phyloP scores from a whole-genome alignment of 129 eudicot genomes.

The Saussurea involucrata region DNA sequence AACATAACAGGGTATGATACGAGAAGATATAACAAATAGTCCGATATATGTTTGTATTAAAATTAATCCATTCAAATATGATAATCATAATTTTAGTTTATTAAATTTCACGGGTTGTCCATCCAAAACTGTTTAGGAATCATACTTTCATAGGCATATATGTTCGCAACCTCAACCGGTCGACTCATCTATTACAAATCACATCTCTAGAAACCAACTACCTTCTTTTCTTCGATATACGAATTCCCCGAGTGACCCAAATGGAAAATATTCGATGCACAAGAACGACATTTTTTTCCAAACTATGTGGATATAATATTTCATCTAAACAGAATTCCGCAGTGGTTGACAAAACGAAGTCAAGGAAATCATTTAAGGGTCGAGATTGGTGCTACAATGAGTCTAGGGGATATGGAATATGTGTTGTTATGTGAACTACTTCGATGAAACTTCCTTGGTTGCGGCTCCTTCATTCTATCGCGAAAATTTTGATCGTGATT shows the following conservation, averaged over 20 bases:
- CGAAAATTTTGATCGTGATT: too few species aligned
- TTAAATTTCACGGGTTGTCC: neutral
- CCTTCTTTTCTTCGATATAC: neutral
- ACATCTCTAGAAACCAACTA: neutral
- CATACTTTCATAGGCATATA: neutral
- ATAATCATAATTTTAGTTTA: too few species aligned
- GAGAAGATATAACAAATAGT: too few species aligned
- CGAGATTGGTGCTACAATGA: neutral
- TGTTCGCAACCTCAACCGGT: neutral
- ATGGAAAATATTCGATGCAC: neutral
- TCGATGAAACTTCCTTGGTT: neutral
- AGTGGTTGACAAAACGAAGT: neutral
- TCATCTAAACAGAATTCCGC: neutral
- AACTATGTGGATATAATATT: neutral
- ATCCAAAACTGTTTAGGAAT: neutral
- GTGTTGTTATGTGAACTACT: neutral
- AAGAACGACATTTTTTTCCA: neutral
- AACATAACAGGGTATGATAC: too few species aligned
- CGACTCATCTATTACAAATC: neutral
- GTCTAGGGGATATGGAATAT: neutral
- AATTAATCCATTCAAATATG: too few species aligned
- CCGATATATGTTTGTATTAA: too few species aligned
- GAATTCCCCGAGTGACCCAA: neutral
- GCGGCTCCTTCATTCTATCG: neutral
- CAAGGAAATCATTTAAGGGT: neutral